Evolutionary conservation across 805 yeast genomes (phyloP), one percentile per base, ranked within the genome.

Genomic region (Metschnikowia shivogae): DNA sequence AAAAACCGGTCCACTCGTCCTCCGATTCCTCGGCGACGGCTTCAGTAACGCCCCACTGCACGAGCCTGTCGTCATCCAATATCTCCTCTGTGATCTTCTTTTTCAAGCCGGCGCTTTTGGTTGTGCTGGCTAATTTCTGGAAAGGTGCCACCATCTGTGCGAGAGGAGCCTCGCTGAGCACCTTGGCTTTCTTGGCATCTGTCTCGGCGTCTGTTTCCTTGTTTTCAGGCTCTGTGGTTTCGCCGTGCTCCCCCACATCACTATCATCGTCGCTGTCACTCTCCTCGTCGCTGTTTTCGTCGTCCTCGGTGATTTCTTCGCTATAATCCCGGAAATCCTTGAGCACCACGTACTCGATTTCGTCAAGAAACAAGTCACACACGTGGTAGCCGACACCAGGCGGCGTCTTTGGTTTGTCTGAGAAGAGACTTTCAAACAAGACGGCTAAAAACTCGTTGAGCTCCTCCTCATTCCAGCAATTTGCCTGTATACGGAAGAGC

Each of bases 381-480:
- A 92, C 64, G 68, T 92, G 99, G 61, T 86, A 80, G 13, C 96
- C 83, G 42, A 93, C 74, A 20, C 93, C 93, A 53, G 77, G 78
- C 36, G 95, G 84, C 20, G 82, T 70, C 51, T 77, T 74, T 32
- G 65, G 62, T 50, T 79, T 81, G 5, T 83, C 85, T 50, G 83
- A 77, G 39, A 84, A 67, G 31, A 84, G 80, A 27, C 72, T 62
- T 44, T 66, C 61, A 22, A 52, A 56, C 32, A 79, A 68, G 28
- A 74, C 72, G 2, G 60, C 56, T 19, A 78, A 55, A 58, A 75
- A 87, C 12, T 56, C 55, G 0, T 62, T 66, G 1, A 87, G 70
- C 36, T 77, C 55, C 3, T 64, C 57, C 7, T 56, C 63, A 20
- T 44, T 31, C 89, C 92, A 89, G 2, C 74, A 61, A 45, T 77